These are phyloP conservation scores for Lichtheimia ramosa DNA, from an alignment of 371 early-diverging fungal species.

Conservation along the genomic window DNA sequence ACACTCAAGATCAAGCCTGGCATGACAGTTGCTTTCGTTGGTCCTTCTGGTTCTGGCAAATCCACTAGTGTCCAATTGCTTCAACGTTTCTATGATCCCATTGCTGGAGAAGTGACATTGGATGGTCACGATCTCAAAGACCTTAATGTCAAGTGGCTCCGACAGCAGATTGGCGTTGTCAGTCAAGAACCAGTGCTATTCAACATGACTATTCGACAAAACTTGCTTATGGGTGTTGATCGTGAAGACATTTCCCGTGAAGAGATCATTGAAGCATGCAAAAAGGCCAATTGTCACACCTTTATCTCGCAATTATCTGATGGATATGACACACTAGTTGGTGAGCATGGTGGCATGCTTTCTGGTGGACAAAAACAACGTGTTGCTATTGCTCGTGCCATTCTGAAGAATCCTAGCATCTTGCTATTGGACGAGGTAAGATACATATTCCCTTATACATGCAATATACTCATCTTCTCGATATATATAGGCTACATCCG, in stretches of 20 bases:
- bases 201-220: constrained; percentile 74
- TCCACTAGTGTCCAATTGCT: constrained; percentile 83
- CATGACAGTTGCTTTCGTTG: constrained; percentile 74
- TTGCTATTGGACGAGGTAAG: constrained; percentile 33
- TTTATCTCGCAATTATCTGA: constrained; percentile 75
- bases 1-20: constrained; percentile 67
- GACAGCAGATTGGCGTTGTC: constrained; percentile 79
- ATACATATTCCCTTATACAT: not conserved
- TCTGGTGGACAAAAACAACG: constrained; percentile 74
- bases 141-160: constrained; percentile 68
- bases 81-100: constrained; percentile 86
- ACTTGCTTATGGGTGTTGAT: constrained; percentile 65
- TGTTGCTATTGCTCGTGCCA: constrained; percentile 40
- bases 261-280: constrained; percentile 54
- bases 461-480: constrained; percentile 14
- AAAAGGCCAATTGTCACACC: constrained; percentile 68
- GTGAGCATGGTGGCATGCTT: constrained; percentile 67
- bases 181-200: constrained; percentile 86
- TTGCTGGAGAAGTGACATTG: constrained; percentile 55
- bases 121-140: constrained; percentile 70
- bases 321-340: constrained; percentile 66
- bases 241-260: constrained; percentile 36
- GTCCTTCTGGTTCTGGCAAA: constrained; percentile 85
- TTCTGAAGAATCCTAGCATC: constrained; percentile 30
- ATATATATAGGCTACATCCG: constrained; percentile 68